Percentiles rank a stretch among this genome's conserved stretches.
phyloP scores from a whole-genome alignment of 371 early-diverging fungal species.

The Apophysomyces sp. region DNA sequence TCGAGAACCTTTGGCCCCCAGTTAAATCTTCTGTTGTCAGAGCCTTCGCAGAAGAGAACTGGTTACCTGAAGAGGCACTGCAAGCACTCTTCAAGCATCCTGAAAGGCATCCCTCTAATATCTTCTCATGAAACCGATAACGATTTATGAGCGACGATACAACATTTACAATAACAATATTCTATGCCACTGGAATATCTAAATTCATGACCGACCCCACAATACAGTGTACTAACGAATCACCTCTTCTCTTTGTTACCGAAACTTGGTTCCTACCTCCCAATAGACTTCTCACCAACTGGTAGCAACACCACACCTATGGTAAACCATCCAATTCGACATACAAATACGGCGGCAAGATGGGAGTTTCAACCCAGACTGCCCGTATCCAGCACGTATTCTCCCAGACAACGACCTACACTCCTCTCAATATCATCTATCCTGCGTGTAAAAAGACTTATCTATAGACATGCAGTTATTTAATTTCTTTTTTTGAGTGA shows the following conservation, averaged over 20 bases:
- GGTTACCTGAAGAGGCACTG: background rate
- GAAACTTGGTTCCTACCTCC: slow-evolving; percentile 13
- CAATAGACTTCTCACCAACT: background rate
- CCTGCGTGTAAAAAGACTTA: no score
- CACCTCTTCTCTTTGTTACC: slow-evolving; percentile 6
- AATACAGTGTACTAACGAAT: background rate
- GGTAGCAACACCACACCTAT: slow-evolving; percentile 7
- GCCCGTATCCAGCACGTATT: background rate
- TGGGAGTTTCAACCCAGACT: slow-evolving; percentile 7
- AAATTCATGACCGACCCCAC: background rate
- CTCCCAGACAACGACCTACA: background rate
- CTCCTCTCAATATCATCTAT: background rate
- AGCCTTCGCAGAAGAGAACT: background rate
- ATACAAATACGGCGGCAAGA: background rate
- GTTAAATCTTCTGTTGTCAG: slow-evolving; percentile 2
- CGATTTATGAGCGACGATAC: no score
- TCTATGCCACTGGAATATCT: background rate
- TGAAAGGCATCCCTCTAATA: background rate
- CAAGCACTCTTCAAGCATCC: background rate
- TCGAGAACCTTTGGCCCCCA: background rate
- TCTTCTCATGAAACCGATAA: background rate
- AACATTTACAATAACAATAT: background rate
- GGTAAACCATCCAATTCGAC: background rate
- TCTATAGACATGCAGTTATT: no score
- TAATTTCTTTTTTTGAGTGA: no score